Conservation (phyloP, 495 filamentous ascomycete genomes). For the Rostrohypoxylon terebratum region DNA sequence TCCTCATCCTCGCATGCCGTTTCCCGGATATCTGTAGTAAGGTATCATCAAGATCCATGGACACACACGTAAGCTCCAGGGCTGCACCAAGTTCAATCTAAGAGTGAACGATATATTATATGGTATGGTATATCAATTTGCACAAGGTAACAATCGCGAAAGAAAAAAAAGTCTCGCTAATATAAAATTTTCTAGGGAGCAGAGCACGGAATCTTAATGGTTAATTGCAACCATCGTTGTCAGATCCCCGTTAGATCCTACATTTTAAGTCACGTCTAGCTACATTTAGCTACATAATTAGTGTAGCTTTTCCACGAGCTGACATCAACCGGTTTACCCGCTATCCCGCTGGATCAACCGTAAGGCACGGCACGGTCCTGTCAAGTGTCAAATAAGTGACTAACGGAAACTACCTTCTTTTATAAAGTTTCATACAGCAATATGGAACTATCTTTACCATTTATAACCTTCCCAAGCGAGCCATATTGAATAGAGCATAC, state of each 20-base stretch:
- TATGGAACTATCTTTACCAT: conserved; percentile 16
- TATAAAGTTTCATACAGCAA: conserved; percentile 21
- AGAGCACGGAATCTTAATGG: conserved; percentile 29
- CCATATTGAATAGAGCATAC: conserved; percentile 13
- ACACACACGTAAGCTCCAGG: conserved; percentile 39
- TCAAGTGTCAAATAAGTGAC: conserved; percentile 32
- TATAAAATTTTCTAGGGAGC: conserved; percentile 38
- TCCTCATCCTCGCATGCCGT: conserved; percentile 33
- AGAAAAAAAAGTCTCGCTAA: conserved; percentile 23
- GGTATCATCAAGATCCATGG: conserved; percentile 41
- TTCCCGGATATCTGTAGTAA: conserved; percentile 30
- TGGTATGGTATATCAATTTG: conserved; percentile 17
- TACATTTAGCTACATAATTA: conserved; percentile 1
- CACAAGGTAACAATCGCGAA: conserved; percentile 26
- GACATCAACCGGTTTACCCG: conserved; percentile 48
- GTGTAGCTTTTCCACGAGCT: conserved; percentile 16
- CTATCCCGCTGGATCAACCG: conserved; percentile 29
- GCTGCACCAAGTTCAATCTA: conserved; percentile 36
- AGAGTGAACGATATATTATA: conserved; percentile 6
- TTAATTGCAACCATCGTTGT: conserved; percentile 27
- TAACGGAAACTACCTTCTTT: conserved; percentile 41
- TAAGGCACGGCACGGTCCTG: conserved; percentile 33
- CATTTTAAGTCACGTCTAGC: neutral
- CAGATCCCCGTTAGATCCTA: conserved; percentile 3
- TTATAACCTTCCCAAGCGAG: conserved; percentile 12